Evolutionary conservation across 768 basidiomycete species (phyloP), one percentile per base, ranked within the genome.

Genomic region (Rhizopogon rudus): DNA sequence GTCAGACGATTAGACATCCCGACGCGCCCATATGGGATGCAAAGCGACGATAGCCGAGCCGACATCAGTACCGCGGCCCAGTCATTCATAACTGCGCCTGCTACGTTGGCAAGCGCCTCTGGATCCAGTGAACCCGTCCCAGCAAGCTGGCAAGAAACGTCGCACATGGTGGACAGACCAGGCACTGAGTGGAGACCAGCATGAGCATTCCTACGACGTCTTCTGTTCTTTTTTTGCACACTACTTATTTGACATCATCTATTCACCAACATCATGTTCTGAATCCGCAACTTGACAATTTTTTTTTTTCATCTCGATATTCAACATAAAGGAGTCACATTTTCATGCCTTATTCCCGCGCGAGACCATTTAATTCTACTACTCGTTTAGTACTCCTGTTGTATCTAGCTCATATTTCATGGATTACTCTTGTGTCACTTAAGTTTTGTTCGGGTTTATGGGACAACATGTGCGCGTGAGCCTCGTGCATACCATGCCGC

Each of bases 11-110:
- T 28, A 3, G 69, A 62, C 0, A 31, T 74, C 2, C 56, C 65
- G 0, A 70, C 72, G 56, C 67, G 66, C 8, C 25, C 57, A 5
- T 40, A 40, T 37, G 51, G 53, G 20, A 31, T 44, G 31, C 63
- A 67, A 33, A 35, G 57, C 43, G 57, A 63, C 61, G 73, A 66
- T 58, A 80, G 80, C 61, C 80, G 73, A 40, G 77, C 79, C 0
- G 85, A 85, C 65, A 77, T 89, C 63, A 88, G 87, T 66, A 86
- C 85, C 0, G 87, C 87, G 12, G 77, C 81, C 3, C 77, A 77
- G 56, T 88, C 87, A 54, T 86, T 88, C 60, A 77, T 88, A 20
- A 87, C 87, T 5, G 79, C 81, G 16, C 77, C 88, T 41, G 77
- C 79, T 45, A 86, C 84, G 6, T 65, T 85, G 10, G 76, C 77